These are phyloP conservation scores for Ogataea populi-albae DNA, from an alignment of 805 yeast species.

Conservation along the genomic window DNA sequence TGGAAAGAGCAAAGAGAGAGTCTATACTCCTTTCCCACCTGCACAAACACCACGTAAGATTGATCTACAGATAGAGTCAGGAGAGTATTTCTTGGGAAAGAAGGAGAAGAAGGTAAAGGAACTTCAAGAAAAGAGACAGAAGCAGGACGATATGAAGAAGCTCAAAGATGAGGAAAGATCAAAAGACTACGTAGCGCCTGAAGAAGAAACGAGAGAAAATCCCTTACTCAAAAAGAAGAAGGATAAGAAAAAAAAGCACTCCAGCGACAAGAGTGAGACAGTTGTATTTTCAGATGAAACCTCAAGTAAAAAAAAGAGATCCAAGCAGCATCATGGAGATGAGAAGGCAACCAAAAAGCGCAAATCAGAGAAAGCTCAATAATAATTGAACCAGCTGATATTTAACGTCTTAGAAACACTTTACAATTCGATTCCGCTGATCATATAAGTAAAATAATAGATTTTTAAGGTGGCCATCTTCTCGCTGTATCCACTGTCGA, in stretches of 20 bases:
- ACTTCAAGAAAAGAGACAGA: conserved; percentile 71
- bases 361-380: no score
- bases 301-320: no score
- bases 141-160: conserved; percentile 66
- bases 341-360: no score
- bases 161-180: conserved; percentile 66
- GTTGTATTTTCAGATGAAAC: no score
- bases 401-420: no score
- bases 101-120: conserved; percentile 72
- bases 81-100: conserved; percentile 94
- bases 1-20: conserved; percentile 53
- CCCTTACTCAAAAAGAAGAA: conserved; percentile 32
- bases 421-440: no score
- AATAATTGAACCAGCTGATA: no score
- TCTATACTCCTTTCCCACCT: conserved; percentile 99
- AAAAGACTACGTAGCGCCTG: conserved; percentile 83
- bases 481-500: conserved; percentile 16
- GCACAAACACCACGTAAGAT: conserved; percentile 94
- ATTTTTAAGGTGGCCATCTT: conserved; percentile 18
- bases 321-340: conserved; percentile 4
- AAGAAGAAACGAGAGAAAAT: conserved; percentile 49
- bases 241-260: conserved; percentile 24
- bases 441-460: no score
- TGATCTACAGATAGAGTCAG: conserved; percentile 95
- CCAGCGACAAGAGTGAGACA: background rate